A percentile compares a stretch with the other conserved stretches of the same genome.
Conservation (phyloP, 345 rosid species). For the Lepidium sativum region DNA sequence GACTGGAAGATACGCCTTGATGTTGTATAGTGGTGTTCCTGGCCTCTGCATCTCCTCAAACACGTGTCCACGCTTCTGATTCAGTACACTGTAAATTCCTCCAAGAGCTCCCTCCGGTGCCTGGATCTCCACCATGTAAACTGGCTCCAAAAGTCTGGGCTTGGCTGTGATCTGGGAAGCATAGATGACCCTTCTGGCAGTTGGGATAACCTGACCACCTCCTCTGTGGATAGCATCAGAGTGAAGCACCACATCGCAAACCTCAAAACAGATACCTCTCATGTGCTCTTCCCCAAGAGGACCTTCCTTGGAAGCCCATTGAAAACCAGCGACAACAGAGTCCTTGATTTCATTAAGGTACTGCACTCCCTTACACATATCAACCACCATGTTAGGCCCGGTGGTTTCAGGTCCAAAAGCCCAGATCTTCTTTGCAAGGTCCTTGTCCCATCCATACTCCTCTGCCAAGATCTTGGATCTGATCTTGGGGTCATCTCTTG, state of each 20-base stretch:
- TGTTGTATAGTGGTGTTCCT: slow-evolving; percentile 74
- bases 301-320: slow-evolving; percentile 88
- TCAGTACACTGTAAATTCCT: slow-evolving; percentile 83
- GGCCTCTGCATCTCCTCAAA: slow-evolving; percentile 84
- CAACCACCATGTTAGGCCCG: slow-evolving; percentile 81
- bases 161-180: slow-evolving; percentile 78
- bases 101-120: slow-evolving; percentile 84
- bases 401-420: slow-evolving; percentile 81
- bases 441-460: slow-evolving; percentile 90
- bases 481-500: slow-evolving; percentile 74
- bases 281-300: slow-evolving; percentile 70
- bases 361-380: slow-evolving; percentile 91
- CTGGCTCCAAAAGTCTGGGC: slow-evolving; percentile 78
- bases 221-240: slow-evolving; percentile 90
- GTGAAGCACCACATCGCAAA: slow-evolving; percentile 78
- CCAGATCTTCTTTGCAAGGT: slow-evolving; percentile 83
- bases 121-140: slow-evolving; percentile 78
- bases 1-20: slow-evolving; percentile 77
- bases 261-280: slow-evolving; percentile 82
- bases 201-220: slow-evolving; percentile 79
- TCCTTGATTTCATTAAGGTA: slow-evolving; percentile 84
- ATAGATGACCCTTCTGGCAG: slow-evolving; percentile 77
- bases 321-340: slow-evolving; percentile 85
- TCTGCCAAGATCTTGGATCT: slow-evolving; percentile 66
- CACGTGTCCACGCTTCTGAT: slow-evolving; percentile 81